These are phyloP conservation scores for Pichia ethanolica DNA, from an alignment of 805 yeast genomes.

Conservation along the genomic window DNA sequence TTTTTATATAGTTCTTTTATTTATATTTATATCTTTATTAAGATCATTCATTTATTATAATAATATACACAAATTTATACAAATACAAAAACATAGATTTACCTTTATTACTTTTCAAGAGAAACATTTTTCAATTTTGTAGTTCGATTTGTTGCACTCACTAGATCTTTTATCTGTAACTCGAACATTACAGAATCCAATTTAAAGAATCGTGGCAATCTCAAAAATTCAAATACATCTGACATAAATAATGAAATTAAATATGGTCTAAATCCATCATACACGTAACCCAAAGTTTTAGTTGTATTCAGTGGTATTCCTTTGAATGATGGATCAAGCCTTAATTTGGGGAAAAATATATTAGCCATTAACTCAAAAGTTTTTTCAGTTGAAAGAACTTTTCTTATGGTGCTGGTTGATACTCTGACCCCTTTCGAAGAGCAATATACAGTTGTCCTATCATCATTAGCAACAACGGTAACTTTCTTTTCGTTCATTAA, in stretches of 20 bases:
- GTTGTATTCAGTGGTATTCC: not conserved
- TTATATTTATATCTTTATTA: no score
- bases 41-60: no score
- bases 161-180: constrained; percentile 15
- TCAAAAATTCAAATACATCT: constrained; percentile 16
- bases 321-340: constrained; percentile 3
- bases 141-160: constrained; percentile 1
- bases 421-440: constrained; percentile 12
- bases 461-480: not conserved
- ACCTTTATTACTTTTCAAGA: not conserved
- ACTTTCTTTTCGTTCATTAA: not conserved
- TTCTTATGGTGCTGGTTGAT: constrained; percentile 7
- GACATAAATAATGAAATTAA: constrained; percentile 14
- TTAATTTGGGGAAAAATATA: constrained; percentile 14
- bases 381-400: constrained; percentile 14
- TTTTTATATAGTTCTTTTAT: not conserved
- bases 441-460: not conserved
- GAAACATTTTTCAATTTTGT: not conserved
- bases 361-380: constrained; percentile 12
- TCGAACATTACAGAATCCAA: constrained; percentile 20
- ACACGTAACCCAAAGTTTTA: constrained; percentile 6
- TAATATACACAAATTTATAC: no score
- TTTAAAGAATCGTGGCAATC: constrained; percentile 17
- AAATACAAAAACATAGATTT: no score
- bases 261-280: constrained; percentile 17